A percentile compares a stretch with the other conserved stretches of the same genome.
Conservation (phyloP, 805 yeast species). For the Nakazawaea populi region DNA sequence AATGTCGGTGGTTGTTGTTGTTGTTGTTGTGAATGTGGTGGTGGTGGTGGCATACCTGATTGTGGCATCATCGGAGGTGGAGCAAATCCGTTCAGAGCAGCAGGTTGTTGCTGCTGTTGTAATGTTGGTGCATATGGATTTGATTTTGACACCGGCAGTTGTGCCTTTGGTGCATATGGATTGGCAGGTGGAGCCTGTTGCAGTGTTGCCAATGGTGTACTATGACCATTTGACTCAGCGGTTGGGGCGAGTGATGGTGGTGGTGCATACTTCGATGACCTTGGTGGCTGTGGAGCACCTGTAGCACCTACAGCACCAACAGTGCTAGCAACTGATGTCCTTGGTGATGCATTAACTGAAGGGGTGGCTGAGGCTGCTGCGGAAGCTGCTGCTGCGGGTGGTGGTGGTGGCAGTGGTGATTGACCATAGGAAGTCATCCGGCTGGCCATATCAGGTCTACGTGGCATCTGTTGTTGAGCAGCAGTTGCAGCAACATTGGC, state of each 20-base stretch:
- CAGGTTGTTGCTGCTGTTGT: conserved; percentile 8
- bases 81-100: neutral
- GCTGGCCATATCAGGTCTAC: conserved; percentile 17
- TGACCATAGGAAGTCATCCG: conserved; percentile 18
- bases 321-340: neutral
- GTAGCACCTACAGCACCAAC: neutral
- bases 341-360: neutral
- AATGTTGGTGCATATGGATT: conserved; percentile 33
- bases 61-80: conserved; percentile 14
- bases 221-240: neutral
- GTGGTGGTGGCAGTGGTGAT: conserved; percentile 14
- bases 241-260: conserved; percentile 15
- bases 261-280: conserved; percentile 21
- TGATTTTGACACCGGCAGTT: conserved; percentile 4
- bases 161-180: conserved; percentile 32
- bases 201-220: conserved; percentile 1
- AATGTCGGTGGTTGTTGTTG: neutral
- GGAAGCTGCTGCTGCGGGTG: conserved; percentile 8
- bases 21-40: neutral
- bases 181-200: conserved; percentile 14
- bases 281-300: conserved; percentile 12
- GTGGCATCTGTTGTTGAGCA: conserved; percentile 1
- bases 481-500: conserved; percentile 19
- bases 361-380: conserved; percentile 1
- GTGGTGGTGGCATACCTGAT: conserved; percentile 8